Percentiles rank a stretch among this genome's conserved stretches.
phyloP scores from a whole-genome alignment of 164 flowering plant species.

The Akebia trifoliata region DNA sequence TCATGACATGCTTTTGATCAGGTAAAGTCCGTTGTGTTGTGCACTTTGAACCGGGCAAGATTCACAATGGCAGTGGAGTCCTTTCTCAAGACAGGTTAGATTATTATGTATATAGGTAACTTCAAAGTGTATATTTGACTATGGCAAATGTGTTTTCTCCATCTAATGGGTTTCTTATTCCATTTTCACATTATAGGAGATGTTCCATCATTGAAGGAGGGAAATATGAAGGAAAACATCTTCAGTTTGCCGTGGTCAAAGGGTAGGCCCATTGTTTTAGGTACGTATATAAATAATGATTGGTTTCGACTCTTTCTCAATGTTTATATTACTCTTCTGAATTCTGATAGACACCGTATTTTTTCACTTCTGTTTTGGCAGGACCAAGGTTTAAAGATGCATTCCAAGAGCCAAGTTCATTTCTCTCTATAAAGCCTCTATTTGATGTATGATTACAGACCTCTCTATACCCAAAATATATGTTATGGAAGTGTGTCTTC shows the following conservation, averaged over 20 bases:
- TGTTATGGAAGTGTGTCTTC: not conserved
- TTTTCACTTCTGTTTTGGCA: conserved; percentile 26
- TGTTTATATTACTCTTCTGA: not conserved
- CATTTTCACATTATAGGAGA: conserved; percentile 43
- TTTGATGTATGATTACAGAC: conserved; percentile 58
- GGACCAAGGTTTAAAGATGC: conserved; percentile 95
- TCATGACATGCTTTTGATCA: conserved; percentile 16
- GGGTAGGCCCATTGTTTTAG: conserved; percentile 70
- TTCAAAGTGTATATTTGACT: not conserved
- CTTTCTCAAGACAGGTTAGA: conserved; percentile 84
- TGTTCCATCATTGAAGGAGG: conserved; percentile 82
- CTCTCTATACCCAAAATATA: not conserved
- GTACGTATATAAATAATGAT: conserved; percentile 26
- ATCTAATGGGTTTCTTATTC: conserved; percentile 5
- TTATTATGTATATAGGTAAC: too few relatives aligned
- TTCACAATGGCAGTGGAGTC: conserved; percentile 90
- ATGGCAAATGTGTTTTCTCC: not conserved
- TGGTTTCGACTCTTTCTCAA: conserved; percentile 1
- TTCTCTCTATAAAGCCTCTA: conserved; percentile 67
- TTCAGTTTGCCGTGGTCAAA: conserved; percentile 73
- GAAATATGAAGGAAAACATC: conserved; percentile 70
- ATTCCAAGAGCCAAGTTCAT: conserved; percentile 81
- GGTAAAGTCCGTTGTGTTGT: conserved; percentile 93
- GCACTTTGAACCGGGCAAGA: conserved; percentile 83
- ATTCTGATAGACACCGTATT: conserved; percentile 4